phyloP scores from a whole-genome alignment of 129 eudicot species.

The Tagetes patula region DNA sequence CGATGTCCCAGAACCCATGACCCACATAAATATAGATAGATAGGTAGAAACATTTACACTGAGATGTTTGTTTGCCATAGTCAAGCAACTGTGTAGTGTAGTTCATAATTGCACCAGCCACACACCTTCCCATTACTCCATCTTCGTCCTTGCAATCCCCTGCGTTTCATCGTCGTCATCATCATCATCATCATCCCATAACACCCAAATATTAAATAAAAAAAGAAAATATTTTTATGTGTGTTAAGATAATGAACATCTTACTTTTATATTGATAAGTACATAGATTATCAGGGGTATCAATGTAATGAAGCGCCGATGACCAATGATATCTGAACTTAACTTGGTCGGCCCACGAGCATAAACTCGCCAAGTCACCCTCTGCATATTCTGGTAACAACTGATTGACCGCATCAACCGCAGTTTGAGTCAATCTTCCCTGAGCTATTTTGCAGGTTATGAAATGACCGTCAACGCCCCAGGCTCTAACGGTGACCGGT shows the following conservation, averaged over 20 bases:
- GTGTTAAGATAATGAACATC: not conserved
- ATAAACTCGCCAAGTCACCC: constrained; percentile 55
- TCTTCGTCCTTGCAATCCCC: constrained; percentile 97
- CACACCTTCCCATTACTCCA: constrained; percentile 70
- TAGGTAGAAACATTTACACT: constrained; percentile 41
- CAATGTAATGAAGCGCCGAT: constrained; percentile 71
- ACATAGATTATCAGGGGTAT: constrained; percentile 79
- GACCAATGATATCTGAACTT: constrained; percentile 80
- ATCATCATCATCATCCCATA: not conserved
- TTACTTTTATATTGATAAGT: constrained; percentile 62
- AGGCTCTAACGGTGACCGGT: constrained; percentile 45
- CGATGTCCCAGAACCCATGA: constrained; percentile 5
- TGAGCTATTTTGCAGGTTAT: constrained; percentile 67
- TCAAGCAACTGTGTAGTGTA: constrained; percentile 79
- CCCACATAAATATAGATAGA: constrained; percentile 13
- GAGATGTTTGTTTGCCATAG: constrained; percentile 51
- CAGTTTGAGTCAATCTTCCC: constrained; percentile 57
- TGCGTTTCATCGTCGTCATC: not conserved
- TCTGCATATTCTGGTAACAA: constrained; percentile 54
- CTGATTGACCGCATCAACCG: constrained; percentile 55
- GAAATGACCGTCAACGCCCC: constrained; percentile 90
- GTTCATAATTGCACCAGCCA: constrained; percentile 85
- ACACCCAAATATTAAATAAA: not conserved
- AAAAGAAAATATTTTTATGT: not conserved
- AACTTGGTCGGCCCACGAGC: constrained; percentile 79